Base-by-base conservation (phyloP, 345 rosid genomes). In the Hibiscus mutabilis region DNA sequence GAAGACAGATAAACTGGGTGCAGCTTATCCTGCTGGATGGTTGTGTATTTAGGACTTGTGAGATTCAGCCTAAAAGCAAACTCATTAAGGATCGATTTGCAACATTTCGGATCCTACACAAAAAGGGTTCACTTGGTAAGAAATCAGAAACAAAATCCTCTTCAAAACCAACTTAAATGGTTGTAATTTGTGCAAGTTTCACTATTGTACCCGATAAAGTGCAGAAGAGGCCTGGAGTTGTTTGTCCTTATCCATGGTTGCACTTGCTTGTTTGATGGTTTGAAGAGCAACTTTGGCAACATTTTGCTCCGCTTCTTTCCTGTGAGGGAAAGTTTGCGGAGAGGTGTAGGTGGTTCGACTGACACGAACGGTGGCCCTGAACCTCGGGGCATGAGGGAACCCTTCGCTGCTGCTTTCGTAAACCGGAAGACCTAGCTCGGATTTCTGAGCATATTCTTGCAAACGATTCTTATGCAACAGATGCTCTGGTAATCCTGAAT, bases 221-320 rank as follows among this genome's bases (percentile, higher is more conserved):
- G 13, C 6, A 16, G 63, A 46, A 27, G 46, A 14, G 19, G 12
- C n/a, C n/a, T n/a, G 24, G 5, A 1, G 24, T 24, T 52, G 10
- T 7, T 52, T n/a, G 3, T 52, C 24, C 21, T 24, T 44, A 22
- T 53, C 51, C 27, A 47, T 61, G n/a, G 16, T 67, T 53, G 46
- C 2, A 35, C 47, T 18, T 12, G 4, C 14, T 52, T 75, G 47
- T 33, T 68, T 52, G 27, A 80, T 44, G 67, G 37, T 29, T 58
- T 70, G 68, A n/a, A 77, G 68, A 51, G 80, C 80, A 22, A 56
- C 1, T 67, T 33, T 66, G 0, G 78, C 80, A 37, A 63, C 78
- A 46, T 71, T 64, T 40, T 74, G 79, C 69, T 80, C 83, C 37
- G 81, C 81, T 64, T 67, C 65, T 63, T 80, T 72, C 47, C 6